Evolutionary conservation across 768 basidiomycete genomes (phyloP), one percentile per base, ranked within the genome.

Genomic region (Daedaleopsis sinensis): DNA sequence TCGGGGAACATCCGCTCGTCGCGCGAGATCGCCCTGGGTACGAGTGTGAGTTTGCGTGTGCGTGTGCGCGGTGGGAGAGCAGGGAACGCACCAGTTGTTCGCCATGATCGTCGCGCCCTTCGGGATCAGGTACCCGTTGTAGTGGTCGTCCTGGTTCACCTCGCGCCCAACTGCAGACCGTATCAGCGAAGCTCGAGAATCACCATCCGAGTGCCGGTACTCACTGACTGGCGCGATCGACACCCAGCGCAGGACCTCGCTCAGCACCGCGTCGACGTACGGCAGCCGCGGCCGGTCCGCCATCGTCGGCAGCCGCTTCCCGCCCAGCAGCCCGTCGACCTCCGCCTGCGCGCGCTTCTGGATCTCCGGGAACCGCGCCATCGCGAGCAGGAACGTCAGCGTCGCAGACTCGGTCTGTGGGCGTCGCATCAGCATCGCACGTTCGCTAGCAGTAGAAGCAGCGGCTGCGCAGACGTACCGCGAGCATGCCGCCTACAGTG

Each of bases 1-100:
- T 72, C 67, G 5, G 72, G 71, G 62, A 70, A 74, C n/a, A 68
- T 52, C 18, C 55, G 27, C 39, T 65, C 66, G 58, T 76, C 73
- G 49, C 67, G 72, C 27, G 68, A 65, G 70, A 75, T 73, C 19
- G 67, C 71, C 70, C 39, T 42, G 39, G n/a, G n/a, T n/a, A n/a
- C 27, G 39, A 18, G 39, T 11, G 39, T 71, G 23, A n/a, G 27
- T 10, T 47, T 19, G 3, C 15, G 16, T n/a, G 38, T 2, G n/a
- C 5, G n/a, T 8, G 8, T 21, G 52, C 1, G n/a, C n/a, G n/a
- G n/a, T n/a, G 48, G 50, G n/a, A 13, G 37, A 7, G 12, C 13
- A 12, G 32, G 39, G 39, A 2, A 42, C 39, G 39, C 18, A 42
- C 39, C 72, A 76, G 58, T 73, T 71, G 54, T 76, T 76, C 18